Evolutionary conservation across 2,329 filamentous ascomycete species (phyloP).

Genomic region (Aaosphaeria arxii): DNA sequence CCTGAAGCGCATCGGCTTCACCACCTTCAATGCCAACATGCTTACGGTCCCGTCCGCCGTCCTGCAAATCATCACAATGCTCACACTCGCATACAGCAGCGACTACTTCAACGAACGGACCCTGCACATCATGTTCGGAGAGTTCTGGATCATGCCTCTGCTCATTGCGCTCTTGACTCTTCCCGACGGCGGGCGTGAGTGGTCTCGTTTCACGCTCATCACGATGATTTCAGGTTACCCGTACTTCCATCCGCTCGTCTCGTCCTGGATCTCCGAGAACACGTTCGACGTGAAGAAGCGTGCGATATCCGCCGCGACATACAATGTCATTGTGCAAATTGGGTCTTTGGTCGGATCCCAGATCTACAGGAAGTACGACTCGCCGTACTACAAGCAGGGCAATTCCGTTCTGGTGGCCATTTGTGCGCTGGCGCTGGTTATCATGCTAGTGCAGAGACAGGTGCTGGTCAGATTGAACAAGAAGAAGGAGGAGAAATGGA

Average conservation of each 20-base stretch:
- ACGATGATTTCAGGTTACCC: slow-evolving; percentile 40
- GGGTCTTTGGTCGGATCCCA: slow-evolving; percentile 36
- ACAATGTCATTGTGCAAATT: slow-evolving; percentile 52
- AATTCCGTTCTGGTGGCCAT: slow-evolving; percentile 53
- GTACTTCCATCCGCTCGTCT: slow-evolving; percentile 55
- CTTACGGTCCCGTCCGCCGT: slow-evolving; percentile 43
- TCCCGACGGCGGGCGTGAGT: slow-evolving; percentile 35
- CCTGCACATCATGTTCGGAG: slow-evolving; percentile 43
- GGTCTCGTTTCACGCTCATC: slow-evolving; percentile 38
- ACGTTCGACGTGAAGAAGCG: slow-evolving; percentile 60
- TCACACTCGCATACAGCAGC: slow-evolving; percentile 42
- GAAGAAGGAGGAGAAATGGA: slow-evolving; percentile 47
- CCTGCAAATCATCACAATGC: slow-evolving; percentile 50
- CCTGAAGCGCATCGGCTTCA: slow-evolving; percentile 39
- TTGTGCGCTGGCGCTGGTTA: slow-evolving; percentile 45
- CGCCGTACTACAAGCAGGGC: slow-evolving; percentile 52
- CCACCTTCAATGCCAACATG: slow-evolving; percentile 43
- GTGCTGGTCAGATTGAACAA: slow-evolving; percentile 22
- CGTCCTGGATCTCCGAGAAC: slow-evolving; percentile 61
- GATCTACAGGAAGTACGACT: slow-evolving; percentile 55
- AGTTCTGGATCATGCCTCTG: slow-evolving; percentile 42
- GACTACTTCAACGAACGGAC: slow-evolving; percentile 53
- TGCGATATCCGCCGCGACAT: slow-evolving; percentile 62
- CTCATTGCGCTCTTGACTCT: slow-evolving; percentile 33
- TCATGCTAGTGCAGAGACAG: slow-evolving; percentile 52